phyloP scores from a whole-genome alignment of 768 basidiomycete species.

The Agaricus subrufescens region DNA sequence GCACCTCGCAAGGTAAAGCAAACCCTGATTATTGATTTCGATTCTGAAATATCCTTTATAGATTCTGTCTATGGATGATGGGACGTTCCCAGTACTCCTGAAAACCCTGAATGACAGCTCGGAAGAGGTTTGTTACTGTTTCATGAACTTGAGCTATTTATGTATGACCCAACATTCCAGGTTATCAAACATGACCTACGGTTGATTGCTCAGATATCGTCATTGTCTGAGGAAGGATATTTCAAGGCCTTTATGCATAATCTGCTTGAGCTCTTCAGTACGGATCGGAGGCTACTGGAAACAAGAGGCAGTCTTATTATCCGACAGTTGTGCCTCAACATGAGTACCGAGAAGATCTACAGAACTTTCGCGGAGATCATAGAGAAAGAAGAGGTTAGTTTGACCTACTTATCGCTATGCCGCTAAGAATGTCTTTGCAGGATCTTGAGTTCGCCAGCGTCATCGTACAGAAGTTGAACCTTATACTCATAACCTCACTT shows the following conservation, averaged over 20 bases:
- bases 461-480: conserved; percentile 96
- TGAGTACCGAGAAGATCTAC: conserved; percentile 95
- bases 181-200: conserved; percentile 97
- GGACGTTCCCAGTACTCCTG: conserved; percentile 91
- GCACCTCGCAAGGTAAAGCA: conserved; percentile 83
- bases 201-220: conserved; percentile 94
- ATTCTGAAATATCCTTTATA: conserved; percentile 22
- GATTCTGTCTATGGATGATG: conserved; percentile 96
- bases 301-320: conserved; percentile 94
- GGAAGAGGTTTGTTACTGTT: conserved; percentile 62
- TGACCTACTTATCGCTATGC: not conserved
- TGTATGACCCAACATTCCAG: conserved; percentile 25
- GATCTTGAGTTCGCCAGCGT: conserved; percentile 97
- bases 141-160: not conserved
- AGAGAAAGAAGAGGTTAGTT: conserved; percentile 90
- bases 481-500: conserved; percentile 93
- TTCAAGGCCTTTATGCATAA: conserved; percentile 96
- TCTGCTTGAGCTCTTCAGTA: conserved; percentile 90
- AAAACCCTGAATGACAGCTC: conserved; percentile 96
- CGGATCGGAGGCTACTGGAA: conserved; percentile 85
- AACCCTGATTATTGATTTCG: not conserved
- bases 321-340: conserved; percentile 86
- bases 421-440: conserved; percentile 30
- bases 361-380: conserved; percentile 94
- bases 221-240: conserved; percentile 91